Evolutionary conservation across 176 grass and related monocot genomes (phyloP), one percentile per base, ranked within the genome.

Genomic region (Triticum monococcum): DNA sequence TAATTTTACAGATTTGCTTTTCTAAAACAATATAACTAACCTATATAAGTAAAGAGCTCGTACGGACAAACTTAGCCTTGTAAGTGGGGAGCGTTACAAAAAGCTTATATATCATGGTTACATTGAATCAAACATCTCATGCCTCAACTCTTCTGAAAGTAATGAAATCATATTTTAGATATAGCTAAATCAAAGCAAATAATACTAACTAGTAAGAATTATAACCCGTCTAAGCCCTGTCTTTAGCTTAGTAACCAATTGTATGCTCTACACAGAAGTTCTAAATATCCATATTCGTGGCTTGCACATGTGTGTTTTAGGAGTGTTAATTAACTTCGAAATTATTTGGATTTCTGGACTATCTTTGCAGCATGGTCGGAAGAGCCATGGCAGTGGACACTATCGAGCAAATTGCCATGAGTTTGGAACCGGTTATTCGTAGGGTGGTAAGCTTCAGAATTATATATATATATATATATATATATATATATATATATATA

Each of bases 381-480:
- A 83, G 74, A 65, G 79, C 59, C 3, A 74, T 90, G 2, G 43
- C 56, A 12, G 65, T 59, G 18, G 79, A 90, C 83, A 79, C 79
- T 32, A 66, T 79, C 22, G 73, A 82, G 23, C 78, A 90, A 79
- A 59, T 90, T 12, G 31, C 54, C 24, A 5, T 20, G 8, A 66
- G 50, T n/a, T 45, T 90, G 56, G 89, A 90, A 54, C 84, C 89
- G 9, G 5, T 90, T 66, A 87, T 90, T 66, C 79, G 84, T 20
- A 65, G 65, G 22, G 79, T 81, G 84, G 89, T 90, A 79, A 72
- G 79, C 52, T 72, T 24, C 54, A 57, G 54, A 7, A 57, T 22
- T 18, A 22, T 57, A 57, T 57, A 52, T 52, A 57, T 57, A 43
- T 43, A 52, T 52, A 57, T 57, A 43, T 43, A 52, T 52, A 57